Base-by-base conservation (phyloP, 139 green algal genomes). In the Picochlorum sp. region DNA sequence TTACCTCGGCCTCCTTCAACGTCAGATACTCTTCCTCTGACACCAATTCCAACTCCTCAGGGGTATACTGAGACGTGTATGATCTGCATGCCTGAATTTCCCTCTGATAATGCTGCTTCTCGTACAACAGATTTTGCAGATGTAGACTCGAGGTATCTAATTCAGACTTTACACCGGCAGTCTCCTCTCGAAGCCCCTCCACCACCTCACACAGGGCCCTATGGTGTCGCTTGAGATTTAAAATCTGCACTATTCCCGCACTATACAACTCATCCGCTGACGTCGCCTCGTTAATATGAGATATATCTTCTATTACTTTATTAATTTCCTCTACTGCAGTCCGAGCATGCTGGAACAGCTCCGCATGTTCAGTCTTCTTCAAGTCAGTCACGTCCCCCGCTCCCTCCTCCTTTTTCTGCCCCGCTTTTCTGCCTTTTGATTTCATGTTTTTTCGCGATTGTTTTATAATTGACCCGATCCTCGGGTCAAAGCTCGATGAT, bases 61-160 rank as follows among this genome's bases (percentile, higher is more conserved):
- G n/a, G n/a, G 62, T 34, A 51, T 82, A 79, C 23, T 69, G 66
- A 34, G 80, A 88, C 20, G 56, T 45, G 61, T 83, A 90, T 55
- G 68, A 79, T 34, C 70, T 61, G 77, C 82, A 90, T 21, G 45
- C 70, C 21, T 37, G 20, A 20, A 90, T 90, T 57, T 90, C 84
- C 49, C 87, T 89, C 23, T 84, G 61, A 62, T 89, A 90, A 57
- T 90, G 81, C 10, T 81, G 73, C 65, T 76, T 75, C 63, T 90
- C 81, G 26, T 89, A 90, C 0, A 85, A 51, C 13, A 90, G 75
- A 60, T 87, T 90, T 49, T 90, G 73, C 24, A 91, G 77, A 60
- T 76, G 57, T 14, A 86, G 63, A 59, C 75, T 70, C 20, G 67
- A 63, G 14, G 61, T 32, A 56, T 91, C 84, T 28, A 91, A 74